Evolutionary conservation across 495 filamentous ascomycete genomes (phyloP), one percentile per base, ranked within the genome.

Genomic region (Penicillium pulvis): DNA sequence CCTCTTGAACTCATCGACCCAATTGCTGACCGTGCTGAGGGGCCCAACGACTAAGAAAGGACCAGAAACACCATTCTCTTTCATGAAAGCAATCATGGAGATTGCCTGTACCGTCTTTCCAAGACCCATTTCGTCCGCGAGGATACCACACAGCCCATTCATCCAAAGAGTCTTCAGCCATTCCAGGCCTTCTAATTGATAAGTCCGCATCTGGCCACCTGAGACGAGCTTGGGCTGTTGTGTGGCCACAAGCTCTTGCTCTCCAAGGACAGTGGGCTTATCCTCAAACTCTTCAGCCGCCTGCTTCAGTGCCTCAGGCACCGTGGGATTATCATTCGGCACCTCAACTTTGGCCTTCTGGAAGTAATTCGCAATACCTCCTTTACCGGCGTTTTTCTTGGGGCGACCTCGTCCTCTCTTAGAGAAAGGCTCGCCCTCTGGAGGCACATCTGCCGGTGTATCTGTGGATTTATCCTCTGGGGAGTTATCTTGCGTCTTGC

Each of bases 61-160:
- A 2, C 97, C 78, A 54, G 84, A 87, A 33, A 91, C 82, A 26
- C 84, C 79, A 66, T 98, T 92, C 9, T 83, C 79, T 71, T 86
- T 89, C 51, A 83, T 85, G 62, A 86, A 97, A 9, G 94, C 94
- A 49, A 98, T 92, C 66, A 98, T 98, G 68, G 94, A 98, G 45
- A 98, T 83, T 0, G 94, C 98, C 72, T 98, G 94, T 17, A 98
- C 79, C 1, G 94, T 98, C 73, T 98, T 98, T 28, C 94, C 94
- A 42, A 98, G 90, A 60, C 94, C 94, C 94, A 98, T 98, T 68
- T 98, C 94, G 67, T 98, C 94, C 69, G 95, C 98, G 51, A 98
- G 91, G 73, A 98, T 96, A 42, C 94, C 95, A 64, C 98, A 95
- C 14, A 98, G 84, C 70, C 98, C 90, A 68, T 97, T 98, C 44